Conservation (phyloP, 2,329 filamentous ascomycete genomes). For the Sclerotinia sclerotiorum region DNA sequence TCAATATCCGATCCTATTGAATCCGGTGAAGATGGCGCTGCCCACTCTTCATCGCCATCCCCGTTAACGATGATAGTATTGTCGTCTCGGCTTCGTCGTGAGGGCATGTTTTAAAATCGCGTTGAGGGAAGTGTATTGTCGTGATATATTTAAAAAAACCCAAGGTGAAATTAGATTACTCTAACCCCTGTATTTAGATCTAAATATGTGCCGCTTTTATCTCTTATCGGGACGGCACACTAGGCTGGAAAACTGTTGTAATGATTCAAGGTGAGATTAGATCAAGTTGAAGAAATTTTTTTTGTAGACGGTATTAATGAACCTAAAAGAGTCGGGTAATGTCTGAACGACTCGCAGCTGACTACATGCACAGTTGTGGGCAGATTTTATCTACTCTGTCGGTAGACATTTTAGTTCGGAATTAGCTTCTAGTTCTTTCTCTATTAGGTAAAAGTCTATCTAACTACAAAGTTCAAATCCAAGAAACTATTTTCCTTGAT, state of each 20-base stretch:
- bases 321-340: slow-evolving; percentile 14
- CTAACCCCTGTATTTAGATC: slow-evolving; percentile 21
- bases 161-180: slow-evolving; percentile 20
- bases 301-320: slow-evolving; percentile 9
- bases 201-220: slow-evolving; percentile 18
- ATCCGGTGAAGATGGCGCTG: slow-evolving; percentile 30
- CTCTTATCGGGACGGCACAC: slow-evolving; percentile 19
- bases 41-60: slow-evolving; percentile 33
- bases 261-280: slow-evolving; percentile 14
- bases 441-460: slow-evolving; percentile 11
- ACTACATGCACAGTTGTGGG: not conserved
- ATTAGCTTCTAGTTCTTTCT: slow-evolving; percentile 18
- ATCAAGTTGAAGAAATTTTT: slow-evolving; percentile 14
- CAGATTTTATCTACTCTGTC: slow-evolving; percentile 18
- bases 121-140: slow-evolving; percentile 11
- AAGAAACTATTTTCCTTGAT: slow-evolving; percentile 6
- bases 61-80: slow-evolving; percentile 35
- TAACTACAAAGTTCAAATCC: not conserved
- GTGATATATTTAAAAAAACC: slow-evolving; percentile 22
- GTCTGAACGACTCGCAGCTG: slow-evolving; percentile 9
- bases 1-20: slow-evolving; percentile 29
- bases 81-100: slow-evolving; percentile 24
- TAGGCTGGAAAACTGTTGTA: slow-evolving; percentile 5
- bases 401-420: slow-evolving; percentile 19
- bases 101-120: slow-evolving; percentile 16